Percentiles rank a stretch among this genome's conserved stretches.
Evolutionary conservation across 2,329 filamentous ascomycete species (phyloP).

Genomic region (Curvularia sp.): DNA sequence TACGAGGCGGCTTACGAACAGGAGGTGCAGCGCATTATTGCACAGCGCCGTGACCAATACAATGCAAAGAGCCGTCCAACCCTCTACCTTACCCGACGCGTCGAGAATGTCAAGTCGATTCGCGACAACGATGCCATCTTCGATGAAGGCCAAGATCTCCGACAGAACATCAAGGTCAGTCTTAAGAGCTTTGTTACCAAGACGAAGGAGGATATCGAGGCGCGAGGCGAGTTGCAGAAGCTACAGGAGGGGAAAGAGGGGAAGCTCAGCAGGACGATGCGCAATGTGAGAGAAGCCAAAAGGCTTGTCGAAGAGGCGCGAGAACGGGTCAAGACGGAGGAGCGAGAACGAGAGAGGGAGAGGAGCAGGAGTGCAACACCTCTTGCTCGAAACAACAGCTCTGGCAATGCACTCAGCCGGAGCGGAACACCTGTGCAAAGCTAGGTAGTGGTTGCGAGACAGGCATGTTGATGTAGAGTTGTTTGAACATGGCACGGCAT

Average conservation of each 20-base stretch:
- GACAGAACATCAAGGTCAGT: conserved; percentile 40
- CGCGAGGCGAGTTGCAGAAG: conserved; percentile 43
- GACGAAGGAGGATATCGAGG: conserved; percentile 44
- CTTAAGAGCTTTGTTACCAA: conserved; percentile 48
- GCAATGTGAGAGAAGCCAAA: conserved; percentile 44
- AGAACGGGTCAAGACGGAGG: conserved; percentile 41
- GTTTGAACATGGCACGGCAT: neutral
- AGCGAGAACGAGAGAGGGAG: conserved; percentile 35
- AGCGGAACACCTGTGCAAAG: conserved; percentile 32
- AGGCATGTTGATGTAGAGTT: neutral
- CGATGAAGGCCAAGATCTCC: conserved; percentile 38
- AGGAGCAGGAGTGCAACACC: conserved; percentile 38
- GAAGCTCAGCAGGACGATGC: conserved; percentile 40
- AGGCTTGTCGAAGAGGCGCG: conserved; percentile 46
- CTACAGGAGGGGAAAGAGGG: conserved; percentile 44
- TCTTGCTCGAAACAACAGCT: conserved; percentile 30
- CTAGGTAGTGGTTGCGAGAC: conserved; percentile 1
- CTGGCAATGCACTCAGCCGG: conserved; percentile 26
- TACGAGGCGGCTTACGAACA: conserved; percentile 88
- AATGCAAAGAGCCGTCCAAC: conserved; percentile 53
- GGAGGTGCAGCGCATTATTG: conserved; percentile 76
- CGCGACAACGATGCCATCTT: conserved; percentile 45
- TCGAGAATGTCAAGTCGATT: conserved; percentile 54
- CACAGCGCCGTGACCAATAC: conserved; percentile 50
- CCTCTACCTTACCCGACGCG: conserved; percentile 63